phyloP scores from a whole-genome alignment of 352 stramenopile genomes.

The Globisporangium mamillatum region DNA sequence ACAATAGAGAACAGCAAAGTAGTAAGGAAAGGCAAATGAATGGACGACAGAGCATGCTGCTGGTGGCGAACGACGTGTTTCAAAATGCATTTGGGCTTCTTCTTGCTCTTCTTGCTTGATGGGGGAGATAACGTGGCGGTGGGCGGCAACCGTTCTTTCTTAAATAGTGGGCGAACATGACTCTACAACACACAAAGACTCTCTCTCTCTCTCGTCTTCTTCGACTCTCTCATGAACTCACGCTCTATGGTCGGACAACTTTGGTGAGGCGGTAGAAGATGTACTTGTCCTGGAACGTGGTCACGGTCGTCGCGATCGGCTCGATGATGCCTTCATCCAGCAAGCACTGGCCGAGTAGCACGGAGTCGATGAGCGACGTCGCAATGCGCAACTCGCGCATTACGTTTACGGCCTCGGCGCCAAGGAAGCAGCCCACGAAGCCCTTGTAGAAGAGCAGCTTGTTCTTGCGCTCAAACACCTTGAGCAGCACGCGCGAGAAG shows the following conservation, averaged over 20 bases:
- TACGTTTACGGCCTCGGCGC: slow-evolving; percentile 80
- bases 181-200: slow-evolving; percentile 10
- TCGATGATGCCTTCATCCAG: slow-evolving; percentile 81
- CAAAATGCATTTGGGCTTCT: not conserved
- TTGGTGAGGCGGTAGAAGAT: slow-evolving; percentile 80
- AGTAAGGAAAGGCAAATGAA: not conserved
- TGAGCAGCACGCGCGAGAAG: slow-evolving; percentile 66
- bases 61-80: not conserved
- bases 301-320: slow-evolving; percentile 62
- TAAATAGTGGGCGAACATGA: slow-evolving; percentile 39
- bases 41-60: not conserved
- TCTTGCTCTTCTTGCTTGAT: not conserved
- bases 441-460: slow-evolving; percentile 88
- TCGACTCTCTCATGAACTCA: not conserved
- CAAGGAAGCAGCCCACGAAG: slow-evolving; percentile 77
- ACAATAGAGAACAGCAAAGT: not conserved
- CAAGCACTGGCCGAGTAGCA: slow-evolving; percentile 76
- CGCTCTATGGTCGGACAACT: slow-evolving; percentile 29
- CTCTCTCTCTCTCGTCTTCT: not conserved
- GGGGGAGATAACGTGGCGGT: not conserved
- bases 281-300: slow-evolving; percentile 85
- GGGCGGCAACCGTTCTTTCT: slow-evolving; percentile 10
- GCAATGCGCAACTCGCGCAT: slow-evolving; percentile 75
- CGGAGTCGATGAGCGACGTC: slow-evolving; percentile 67
- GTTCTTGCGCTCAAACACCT: slow-evolving; percentile 86